Evolutionary conservation across 257 asterid species (phyloP).

Genomic region (Nicotiana obtusifolia): DNA sequence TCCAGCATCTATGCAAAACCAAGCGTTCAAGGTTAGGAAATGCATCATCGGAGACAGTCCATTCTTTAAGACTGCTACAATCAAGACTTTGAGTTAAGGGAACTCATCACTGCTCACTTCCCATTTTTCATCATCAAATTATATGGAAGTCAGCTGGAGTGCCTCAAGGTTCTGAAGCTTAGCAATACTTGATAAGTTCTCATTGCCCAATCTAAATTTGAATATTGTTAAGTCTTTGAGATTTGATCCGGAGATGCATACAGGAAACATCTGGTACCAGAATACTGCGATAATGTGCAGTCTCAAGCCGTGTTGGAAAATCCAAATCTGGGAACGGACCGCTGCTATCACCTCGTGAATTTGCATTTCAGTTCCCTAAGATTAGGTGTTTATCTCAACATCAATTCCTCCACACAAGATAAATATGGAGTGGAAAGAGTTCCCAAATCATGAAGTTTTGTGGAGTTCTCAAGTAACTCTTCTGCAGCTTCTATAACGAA

Average conservation of each 20-base stretch:
- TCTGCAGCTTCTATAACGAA: neutral
- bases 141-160: neutral
- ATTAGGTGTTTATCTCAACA: neutral
- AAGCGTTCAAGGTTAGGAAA: too few relatives aligned
- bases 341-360: neutral
- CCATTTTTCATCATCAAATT: neutral
- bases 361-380: neutral
- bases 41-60: too few relatives aligned
- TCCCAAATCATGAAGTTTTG: neutral
- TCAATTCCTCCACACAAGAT: neutral
- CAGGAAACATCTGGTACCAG: too few relatives aligned
- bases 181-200: neutral
- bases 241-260: neutral
- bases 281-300: neutral
- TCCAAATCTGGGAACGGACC: neutral
- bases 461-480: neutral
- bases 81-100: neutral
- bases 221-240: constrained; percentile 8
- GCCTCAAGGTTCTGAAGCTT: constrained; percentile 6
- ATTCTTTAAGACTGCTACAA: too few relatives aligned
- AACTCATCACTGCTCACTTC: neutral
- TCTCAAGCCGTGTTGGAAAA: neutral
- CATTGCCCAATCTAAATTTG: neutral
- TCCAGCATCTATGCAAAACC: too few relatives aligned
- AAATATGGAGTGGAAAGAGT: constrained; percentile 8